Conservation (phyloP, 306 rosid genomes). For the Erythrophleum fordii region DNA sequence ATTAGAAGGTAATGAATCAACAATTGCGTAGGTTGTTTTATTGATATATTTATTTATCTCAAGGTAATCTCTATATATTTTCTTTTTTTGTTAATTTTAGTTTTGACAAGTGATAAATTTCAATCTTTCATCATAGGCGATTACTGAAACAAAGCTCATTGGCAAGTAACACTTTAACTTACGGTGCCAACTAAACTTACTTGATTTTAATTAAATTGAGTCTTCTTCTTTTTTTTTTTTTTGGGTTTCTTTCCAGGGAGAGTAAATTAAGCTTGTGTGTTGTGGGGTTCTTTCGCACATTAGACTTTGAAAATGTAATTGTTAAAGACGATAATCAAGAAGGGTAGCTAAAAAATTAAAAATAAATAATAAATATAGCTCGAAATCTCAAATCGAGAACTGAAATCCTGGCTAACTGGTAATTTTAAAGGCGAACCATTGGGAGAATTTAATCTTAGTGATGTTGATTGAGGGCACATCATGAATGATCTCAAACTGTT, state of each 20-base stretch:
- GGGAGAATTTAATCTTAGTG: background rate
- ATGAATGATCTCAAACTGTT: constrained; percentile 4
- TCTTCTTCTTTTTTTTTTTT: background rate
- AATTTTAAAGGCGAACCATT: constrained; percentile 10
- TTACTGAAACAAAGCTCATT: background rate
- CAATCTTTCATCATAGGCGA: background rate
- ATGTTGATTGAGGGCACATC: background rate
- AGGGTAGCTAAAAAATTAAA: background rate
- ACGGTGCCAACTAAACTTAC: background rate
- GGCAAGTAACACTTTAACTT: too few species aligned
- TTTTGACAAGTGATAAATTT: background rate
- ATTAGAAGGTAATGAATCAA: background rate
- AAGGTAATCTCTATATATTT: background rate
- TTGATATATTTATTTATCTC: background rate
- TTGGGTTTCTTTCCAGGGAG: too few species aligned
- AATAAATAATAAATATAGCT: background rate
- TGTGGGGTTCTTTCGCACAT: too few species aligned
- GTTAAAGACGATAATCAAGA: background rate
- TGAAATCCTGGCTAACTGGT: background rate
- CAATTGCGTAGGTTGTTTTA: background rate
- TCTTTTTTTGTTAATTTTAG: background rate
- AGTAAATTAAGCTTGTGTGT: too few species aligned
- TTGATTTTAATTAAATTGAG: background rate
- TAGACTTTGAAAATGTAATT: too few species aligned
- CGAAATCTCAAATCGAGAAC: too few species aligned